These are phyloP conservation scores for Detonula confervacea DNA, from an alignment of 352 stramenopile genomes.

Conservation along the genomic window DNA sequence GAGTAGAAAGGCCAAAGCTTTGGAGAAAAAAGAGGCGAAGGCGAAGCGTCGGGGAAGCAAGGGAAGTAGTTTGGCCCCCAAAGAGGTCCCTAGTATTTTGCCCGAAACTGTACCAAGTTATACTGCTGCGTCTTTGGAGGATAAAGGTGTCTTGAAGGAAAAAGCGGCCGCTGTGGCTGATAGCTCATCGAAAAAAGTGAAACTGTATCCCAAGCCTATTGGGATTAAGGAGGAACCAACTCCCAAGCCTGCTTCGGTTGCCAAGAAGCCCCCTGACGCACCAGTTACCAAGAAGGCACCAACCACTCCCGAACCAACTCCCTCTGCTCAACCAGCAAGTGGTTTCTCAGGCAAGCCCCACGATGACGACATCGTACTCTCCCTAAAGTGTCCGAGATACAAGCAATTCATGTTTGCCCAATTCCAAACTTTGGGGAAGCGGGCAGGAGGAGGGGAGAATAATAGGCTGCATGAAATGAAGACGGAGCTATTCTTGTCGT, in stretches of 20 bases:
- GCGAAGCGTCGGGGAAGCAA: not conserved
- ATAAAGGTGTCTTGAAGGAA: too few relatives aligned
- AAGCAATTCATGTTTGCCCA: conserved; percentile 7
- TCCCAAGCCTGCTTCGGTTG: not conserved
- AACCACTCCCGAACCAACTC: not conserved
- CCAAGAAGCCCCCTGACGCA: too few relatives aligned
- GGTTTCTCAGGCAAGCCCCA: not conserved
- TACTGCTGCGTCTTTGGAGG: too few relatives aligned
- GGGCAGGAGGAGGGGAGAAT: not conserved
- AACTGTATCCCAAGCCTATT: too few relatives aligned
- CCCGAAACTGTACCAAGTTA: too few relatives aligned
- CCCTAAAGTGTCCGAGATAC: not conserved
- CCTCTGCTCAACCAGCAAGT: not conserved
- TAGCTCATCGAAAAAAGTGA: too few relatives aligned
- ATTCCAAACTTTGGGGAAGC: not conserved
- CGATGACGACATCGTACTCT: not conserved
- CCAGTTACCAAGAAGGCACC: not conserved
- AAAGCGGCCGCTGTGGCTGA: too few relatives aligned
- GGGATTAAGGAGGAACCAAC: not conserved
- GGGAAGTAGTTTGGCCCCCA: not conserved
- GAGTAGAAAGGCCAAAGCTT: not conserved
- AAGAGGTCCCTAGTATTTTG: too few relatives aligned
- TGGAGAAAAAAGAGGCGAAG: not conserved
- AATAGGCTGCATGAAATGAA: not conserved
- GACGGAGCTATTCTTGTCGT: not conserved